A percentile compares a stretch with the other conserved stretches of the same genome.
phyloP scores from a whole-genome alignment of 306 rosid genomes.

The Sechiopsis laciniata region DNA sequence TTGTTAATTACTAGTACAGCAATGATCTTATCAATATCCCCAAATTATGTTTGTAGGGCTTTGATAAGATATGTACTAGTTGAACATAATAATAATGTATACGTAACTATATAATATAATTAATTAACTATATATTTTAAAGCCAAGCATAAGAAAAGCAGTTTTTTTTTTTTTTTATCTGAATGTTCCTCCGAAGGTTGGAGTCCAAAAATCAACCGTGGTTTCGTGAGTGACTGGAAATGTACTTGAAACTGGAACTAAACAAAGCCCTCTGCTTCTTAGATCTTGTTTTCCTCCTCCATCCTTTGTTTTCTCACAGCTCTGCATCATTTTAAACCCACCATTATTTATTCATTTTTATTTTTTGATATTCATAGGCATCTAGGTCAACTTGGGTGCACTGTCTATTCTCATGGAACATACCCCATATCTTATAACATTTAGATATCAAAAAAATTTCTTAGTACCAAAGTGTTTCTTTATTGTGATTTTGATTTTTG shows the following conservation, averaged over 20 bases:
- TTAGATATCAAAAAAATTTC: too few species aligned
- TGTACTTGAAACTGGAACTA: slow-evolving; percentile 91
- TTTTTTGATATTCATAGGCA: too few species aligned
- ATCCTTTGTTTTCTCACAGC: slow-evolving; percentile 61
- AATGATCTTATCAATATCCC: slow-evolving; percentile 50
- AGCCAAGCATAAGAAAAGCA: too few species aligned
- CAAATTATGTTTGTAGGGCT: slow-evolving; percentile 53
- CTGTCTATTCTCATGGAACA: too few species aligned
- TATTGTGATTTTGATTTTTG: too few species aligned
- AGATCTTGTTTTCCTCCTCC: slow-evolving; percentile 76
- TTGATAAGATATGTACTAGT: slow-evolving; percentile 51
- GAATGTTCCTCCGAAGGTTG: slow-evolving; percentile 75
- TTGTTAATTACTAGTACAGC: slow-evolving; percentile 23
- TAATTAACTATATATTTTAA: neutral
- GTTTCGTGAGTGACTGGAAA: slow-evolving; percentile 84
- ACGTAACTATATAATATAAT: neutral
- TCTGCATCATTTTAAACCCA: slow-evolving; percentile 34
- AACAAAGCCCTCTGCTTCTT: slow-evolving; percentile 84
- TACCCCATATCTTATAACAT: too few species aligned
- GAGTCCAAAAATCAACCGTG: slow-evolving; percentile 93
- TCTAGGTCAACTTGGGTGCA: too few species aligned
- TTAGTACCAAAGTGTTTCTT: too few species aligned
- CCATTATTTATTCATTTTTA: neutral
- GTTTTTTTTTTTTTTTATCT: slow-evolving; percentile 33
- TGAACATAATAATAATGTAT: slow-evolving; percentile 6